Percentiles rank a stretch among this genome's conserved stretches.
phyloP scores from a whole-genome alignment of 2,329 filamentous ascomycete species.

The Knufia petricola region DNA sequence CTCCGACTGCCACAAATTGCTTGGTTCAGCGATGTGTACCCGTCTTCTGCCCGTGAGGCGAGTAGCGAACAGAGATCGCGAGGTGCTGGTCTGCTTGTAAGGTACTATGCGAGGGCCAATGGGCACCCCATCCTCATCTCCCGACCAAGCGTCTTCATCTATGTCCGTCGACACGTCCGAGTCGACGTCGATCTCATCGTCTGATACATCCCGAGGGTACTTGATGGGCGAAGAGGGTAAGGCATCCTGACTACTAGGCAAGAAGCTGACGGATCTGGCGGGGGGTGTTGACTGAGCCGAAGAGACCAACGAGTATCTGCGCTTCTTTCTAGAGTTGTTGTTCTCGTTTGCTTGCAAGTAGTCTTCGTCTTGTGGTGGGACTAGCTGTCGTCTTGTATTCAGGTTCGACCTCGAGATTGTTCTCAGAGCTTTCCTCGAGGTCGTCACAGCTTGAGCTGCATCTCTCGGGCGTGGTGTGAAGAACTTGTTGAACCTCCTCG shows the following conservation, averaged over 20 bases:
- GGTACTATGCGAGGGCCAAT: conserved; percentile 12
- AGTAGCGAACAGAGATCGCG: conserved; percentile 13
- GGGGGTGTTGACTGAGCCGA: conserved; percentile 39
- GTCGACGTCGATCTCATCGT: conserved; percentile 5
- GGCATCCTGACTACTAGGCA: conserved; percentile 16
- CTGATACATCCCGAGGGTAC: background rate
- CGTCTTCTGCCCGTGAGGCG: conserved; percentile 13
- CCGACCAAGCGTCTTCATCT: conserved; percentile 13
- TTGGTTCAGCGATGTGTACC: conserved; percentile 12
- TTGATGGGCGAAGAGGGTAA: background rate
- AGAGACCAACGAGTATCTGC: conserved; percentile 38
- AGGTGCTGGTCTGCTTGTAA: conserved; percentile 13
- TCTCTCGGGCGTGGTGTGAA: conserved; percentile 38
- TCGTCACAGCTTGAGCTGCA: conserved; percentile 28
- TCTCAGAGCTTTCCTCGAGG: conserved; percentile 36
- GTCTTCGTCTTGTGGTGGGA: background rate
- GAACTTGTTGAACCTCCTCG: conserved; percentile 42
- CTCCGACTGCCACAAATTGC: conserved; percentile 44
- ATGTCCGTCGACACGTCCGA: conserved; percentile 6
- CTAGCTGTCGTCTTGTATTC: conserved; percentile 10
- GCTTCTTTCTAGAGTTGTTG: conserved; percentile 30
- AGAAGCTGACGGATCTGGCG: conserved; percentile 12
- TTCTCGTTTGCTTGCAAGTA: conserved; percentile 27
- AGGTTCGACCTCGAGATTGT: conserved; percentile 29
- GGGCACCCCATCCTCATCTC: conserved; percentile 10